These are phyloP conservation scores for Pyrenophora seminiperda DNA, from an alignment of 2,329 filamentous ascomycete genomes.

Conservation along the genomic window DNA sequence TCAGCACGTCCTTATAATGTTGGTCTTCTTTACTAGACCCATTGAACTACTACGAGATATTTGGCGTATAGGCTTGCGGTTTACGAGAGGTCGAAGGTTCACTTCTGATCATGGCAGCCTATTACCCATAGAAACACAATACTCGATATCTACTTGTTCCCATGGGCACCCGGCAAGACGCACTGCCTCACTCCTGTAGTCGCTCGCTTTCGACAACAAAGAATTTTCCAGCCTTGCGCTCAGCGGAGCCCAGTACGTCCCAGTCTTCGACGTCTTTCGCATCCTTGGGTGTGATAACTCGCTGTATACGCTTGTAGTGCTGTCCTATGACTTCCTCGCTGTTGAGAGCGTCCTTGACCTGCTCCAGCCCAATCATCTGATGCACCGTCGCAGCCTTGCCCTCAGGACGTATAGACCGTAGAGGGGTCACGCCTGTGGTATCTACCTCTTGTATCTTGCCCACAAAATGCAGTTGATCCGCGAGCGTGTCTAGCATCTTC, in stretches of 20 bases:
- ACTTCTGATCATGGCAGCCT: neutral
- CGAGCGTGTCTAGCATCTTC: conserved; percentile 74
- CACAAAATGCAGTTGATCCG: conserved; percentile 89
- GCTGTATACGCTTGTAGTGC: conserved; percentile 56
- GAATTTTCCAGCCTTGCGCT: conserved; percentile 70
- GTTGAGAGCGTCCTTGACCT: conserved; percentile 61
- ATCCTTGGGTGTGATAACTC: conserved; percentile 50
- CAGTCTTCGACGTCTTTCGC: conserved; percentile 64
- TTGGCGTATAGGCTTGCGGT: no score
- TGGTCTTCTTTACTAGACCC: no score
- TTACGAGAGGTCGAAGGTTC: no score
- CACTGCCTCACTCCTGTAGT: conserved; percentile 31
- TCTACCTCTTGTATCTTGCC: conserved; percentile 80
- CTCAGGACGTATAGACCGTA: conserved; percentile 83
- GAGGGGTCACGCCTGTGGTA: conserved; percentile 71
- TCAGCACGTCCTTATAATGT: no score
- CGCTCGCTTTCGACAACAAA: conserved; percentile 75
- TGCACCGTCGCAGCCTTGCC: conserved; percentile 61
- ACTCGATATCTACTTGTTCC: neutral
- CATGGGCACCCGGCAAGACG: neutral
- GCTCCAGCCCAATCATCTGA: conserved; percentile 63
- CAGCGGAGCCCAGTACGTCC: conserved; percentile 71
- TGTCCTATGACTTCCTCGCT: conserved; percentile 66
- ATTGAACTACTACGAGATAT: no score
- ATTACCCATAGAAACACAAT: neutral